These are phyloP conservation scores for Penicillium sp. DNA, from an alignment of 2,329 filamentous ascomycete genomes.

Conservation along the genomic window DNA sequence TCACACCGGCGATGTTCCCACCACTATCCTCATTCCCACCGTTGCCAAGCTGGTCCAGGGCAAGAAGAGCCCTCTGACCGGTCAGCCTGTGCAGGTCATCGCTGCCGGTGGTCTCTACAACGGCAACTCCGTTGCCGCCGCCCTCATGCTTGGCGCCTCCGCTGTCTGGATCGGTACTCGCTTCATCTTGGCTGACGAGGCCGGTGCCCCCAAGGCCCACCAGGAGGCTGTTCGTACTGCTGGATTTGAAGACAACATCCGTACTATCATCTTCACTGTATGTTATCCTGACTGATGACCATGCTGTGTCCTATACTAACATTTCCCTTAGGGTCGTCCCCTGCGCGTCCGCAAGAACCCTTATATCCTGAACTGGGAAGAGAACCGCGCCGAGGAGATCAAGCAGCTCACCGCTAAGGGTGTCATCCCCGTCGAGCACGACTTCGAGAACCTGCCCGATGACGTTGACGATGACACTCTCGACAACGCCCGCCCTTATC, in stretches of 20 bases:
- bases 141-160: conserved; percentile 88
- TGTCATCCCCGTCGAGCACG: conserved; percentile 88
- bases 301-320: conserved; percentile 20
- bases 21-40: conserved; percentile 87
- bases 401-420: conserved; percentile 89
- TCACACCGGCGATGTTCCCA: conserved; percentile 93
- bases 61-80: conserved; percentile 84
- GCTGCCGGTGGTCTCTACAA: conserved; percentile 94
- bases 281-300: conserved; percentile 10
- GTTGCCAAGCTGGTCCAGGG: conserved; percentile 81
- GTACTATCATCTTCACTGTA: conserved; percentile 95
- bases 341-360: conserved; percentile 90
- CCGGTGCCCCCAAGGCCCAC: conserved; percentile 88
- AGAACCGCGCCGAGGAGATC: conserved; percentile 86
- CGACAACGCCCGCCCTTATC: conserved; percentile 86
- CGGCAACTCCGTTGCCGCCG: conserved; percentile 84
- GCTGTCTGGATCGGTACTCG: conserved; percentile 97
- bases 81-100: conserved; percentile 84
- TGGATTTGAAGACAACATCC: conserved; percentile 92
- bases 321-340: conserved; percentile 68
- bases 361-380: conserved; percentile 96
- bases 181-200: conserved; percentile 93
- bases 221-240: conserved; percentile 93
- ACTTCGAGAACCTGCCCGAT: conserved; percentile 79
- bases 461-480: conserved; percentile 82